phyloP scores from a whole-genome alignment of 2,329 filamentous ascomycete species.

The Mariannaea sp. region DNA sequence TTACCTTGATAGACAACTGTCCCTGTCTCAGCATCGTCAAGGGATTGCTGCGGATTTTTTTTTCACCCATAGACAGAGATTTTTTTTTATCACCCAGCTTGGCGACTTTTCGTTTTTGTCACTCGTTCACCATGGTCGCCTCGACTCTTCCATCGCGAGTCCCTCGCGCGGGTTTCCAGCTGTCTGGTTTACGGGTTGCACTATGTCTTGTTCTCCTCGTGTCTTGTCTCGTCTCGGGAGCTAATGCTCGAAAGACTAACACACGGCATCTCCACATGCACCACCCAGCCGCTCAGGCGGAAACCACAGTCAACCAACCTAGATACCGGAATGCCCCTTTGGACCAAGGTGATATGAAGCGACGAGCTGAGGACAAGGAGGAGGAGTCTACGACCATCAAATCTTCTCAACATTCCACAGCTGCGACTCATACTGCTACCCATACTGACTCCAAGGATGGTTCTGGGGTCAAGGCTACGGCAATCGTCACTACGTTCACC shows the following conservation, averaged over 20 bases:
- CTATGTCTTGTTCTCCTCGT: slow-evolving; percentile 28
- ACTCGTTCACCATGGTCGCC: slow-evolving; percentile 28
- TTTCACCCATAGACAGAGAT: neutral
- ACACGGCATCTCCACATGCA: slow-evolving; percentile 13
- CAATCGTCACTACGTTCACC: slow-evolving; percentile 29
- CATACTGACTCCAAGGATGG: slow-evolving; percentile 19
- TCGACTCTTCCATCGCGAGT: slow-evolving; percentile 10
- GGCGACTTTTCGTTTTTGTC: slow-evolving; percentile 26
- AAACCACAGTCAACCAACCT: neutral
- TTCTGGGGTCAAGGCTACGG: slow-evolving; percentile 1
- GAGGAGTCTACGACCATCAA: slow-evolving; percentile 8
- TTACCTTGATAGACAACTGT: slow-evolving; percentile 19
- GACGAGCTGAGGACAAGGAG: slow-evolving; percentile 23
- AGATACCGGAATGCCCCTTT: neutral
- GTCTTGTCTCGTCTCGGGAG: slow-evolving; percentile 32
- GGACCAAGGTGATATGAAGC: slow-evolving; percentile 6
- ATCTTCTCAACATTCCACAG: slow-evolving; percentile 19
- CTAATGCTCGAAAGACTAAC: slow-evolving; percentile 26
- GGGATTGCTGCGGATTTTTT: neutral
- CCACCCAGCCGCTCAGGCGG: neutral
- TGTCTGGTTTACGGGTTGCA: slow-evolving; percentile 22
- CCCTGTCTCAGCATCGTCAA: slow-evolving; percentile 9
- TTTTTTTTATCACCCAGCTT: slow-evolving; percentile 1
- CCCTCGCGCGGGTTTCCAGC: slow-evolving; percentile 5
- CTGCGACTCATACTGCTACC: slow-evolving; percentile 22